Conservation (phyloP, 2,329 filamentous ascomycete genomes). For the Calonectria henricotiae region DNA sequence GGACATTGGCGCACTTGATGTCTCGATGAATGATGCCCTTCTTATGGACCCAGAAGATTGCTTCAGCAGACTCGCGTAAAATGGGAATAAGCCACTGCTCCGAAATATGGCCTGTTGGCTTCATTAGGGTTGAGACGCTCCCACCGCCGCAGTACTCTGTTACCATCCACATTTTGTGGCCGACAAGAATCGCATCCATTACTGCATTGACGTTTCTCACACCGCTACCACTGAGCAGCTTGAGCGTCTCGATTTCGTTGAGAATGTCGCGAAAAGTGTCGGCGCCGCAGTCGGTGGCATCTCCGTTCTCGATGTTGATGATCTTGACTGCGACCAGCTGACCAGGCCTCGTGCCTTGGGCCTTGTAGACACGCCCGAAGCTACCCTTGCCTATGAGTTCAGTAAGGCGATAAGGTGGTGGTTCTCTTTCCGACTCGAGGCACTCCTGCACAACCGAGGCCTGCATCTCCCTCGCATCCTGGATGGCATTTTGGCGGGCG, state of each 20-base stretch:
- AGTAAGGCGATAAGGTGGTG: constrained; percentile 78
- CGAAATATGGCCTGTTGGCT: constrained; percentile 77
- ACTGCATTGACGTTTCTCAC: constrained; percentile 87
- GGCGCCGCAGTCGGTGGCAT: constrained; percentile 77
- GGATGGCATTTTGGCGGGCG: constrained; percentile 72
- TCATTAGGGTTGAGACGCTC: constrained; percentile 83
- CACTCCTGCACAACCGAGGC: constrained; percentile 75
- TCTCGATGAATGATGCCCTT: constrained; percentile 81
- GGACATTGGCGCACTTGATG: constrained; percentile 84
- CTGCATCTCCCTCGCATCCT: constrained; percentile 82
- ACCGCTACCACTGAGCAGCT: constrained; percentile 80
- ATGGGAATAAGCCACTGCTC: constrained; percentile 82
- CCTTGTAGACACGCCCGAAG: constrained; percentile 83
- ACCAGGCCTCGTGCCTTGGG: constrained; percentile 62
- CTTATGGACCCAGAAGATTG: constrained; percentile 78
- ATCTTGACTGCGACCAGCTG: constrained; percentile 84
- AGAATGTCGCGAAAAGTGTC: constrained; percentile 80
- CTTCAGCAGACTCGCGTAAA: constrained; percentile 77
- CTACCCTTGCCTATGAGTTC: constrained; percentile 84
- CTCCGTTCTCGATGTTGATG: constrained; percentile 86
- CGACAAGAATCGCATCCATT: constrained; percentile 83
- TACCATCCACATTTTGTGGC: constrained; percentile 89
- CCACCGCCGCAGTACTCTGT: constrained; percentile 90
- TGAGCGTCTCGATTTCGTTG: constrained; percentile 79
- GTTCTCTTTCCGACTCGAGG: constrained; percentile 71